phyloP scores from a whole-genome alignment of 495 filamentous ascomycete species.

The Endocarpon pusillum region DNA sequence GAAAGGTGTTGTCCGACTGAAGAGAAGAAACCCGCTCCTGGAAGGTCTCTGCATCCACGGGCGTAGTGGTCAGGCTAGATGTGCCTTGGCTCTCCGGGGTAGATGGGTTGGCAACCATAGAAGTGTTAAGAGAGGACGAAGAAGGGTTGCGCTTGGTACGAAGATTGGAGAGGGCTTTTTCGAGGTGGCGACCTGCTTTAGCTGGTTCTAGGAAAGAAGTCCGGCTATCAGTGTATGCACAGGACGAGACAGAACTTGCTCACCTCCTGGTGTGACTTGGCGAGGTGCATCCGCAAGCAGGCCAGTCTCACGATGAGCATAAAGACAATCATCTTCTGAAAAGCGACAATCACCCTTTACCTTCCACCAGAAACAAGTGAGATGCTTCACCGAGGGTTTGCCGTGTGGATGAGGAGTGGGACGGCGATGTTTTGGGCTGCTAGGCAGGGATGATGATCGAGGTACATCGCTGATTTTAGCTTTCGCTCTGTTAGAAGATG shows the following conservation, averaged over 20 bases:
- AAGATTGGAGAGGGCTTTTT: background rate
- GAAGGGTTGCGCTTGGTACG: too few relatives aligned
- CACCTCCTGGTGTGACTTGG: constrained; percentile 7
- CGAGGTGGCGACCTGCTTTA: background rate
- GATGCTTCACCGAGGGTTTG: constrained; percentile 5
- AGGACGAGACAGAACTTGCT: constrained; percentile 1
- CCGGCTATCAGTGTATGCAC: background rate
- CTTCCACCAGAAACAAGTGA: constrained; percentile 12
- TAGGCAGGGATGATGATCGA: background rate
- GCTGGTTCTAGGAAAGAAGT: background rate
- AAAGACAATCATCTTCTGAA: constrained; percentile 6
- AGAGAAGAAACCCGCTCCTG: too few relatives aligned
- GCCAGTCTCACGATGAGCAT: constrained; percentile 9
- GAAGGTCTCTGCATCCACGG: too few relatives aligned
- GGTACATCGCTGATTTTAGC: background rate
- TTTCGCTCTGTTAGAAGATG: background rate
- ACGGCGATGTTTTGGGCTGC: background rate
- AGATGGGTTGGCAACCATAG: too few relatives aligned
- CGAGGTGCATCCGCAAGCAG: constrained; percentile 6
- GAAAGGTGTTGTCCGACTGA: too few relatives aligned
- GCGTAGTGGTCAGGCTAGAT: too few relatives aligned
- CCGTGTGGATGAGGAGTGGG: background rate
- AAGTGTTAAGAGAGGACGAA: too few relatives aligned
- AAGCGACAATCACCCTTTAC: constrained; percentile 5
- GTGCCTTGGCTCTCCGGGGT: too few relatives aligned